Base-by-base conservation (phyloP, 768 basidiomycete species). In the Pilatotrama ljubarskyi region DNA sequence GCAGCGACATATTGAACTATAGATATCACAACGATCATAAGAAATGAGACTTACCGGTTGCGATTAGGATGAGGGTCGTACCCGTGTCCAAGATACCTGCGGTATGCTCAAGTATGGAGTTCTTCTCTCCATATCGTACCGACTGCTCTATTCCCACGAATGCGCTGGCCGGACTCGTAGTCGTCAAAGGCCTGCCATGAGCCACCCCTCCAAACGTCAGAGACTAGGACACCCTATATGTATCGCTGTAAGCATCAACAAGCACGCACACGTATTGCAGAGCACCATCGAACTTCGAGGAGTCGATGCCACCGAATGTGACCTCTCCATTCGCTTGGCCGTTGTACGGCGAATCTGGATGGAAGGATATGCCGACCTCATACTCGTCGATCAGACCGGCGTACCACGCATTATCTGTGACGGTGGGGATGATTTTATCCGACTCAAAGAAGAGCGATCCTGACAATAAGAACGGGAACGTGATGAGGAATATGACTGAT, bases 361-460 rank as follows among this genome's bases (percentile, higher is more conserved):
- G 66, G 62, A 79, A 85, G 38, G 76, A 83, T 59, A 84, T 79
- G 1, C 80, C 81, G 38, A 85, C 70, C 10, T 75, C 73, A 47
- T 81, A 69, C 1, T 70, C 57, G 5, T 73, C 48, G 49, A 86
- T 80, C 0, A 69, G 69, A 1, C 78, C 77, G 54, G 79, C 74
- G 4, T 64, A 8, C 65, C 73, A 79, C 5, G 84, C 77, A 63
- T 78, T 86, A 68, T 84, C 79, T 8, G 77, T 80, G 6, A 86
- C 78, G 3, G 84, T 84, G 9, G 81, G 77, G 14, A 80, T 74
- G 17, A 69, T 68, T 1, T 55, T 42, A 10, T 18, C n/a, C 32
- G 35, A n/a, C 8, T 56, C 10, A 14, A 42, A 24, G 8, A 54
- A 14, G 17, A 54, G 53, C 2, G 57, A 51, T 25, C 53, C 61